Percentiles rank a stretch among this genome's conserved stretches.
These are phyloP conservation scores for Phyllosticta citrichinensis DNA, from an alignment of 2,329 filamentous ascomycete genomes.

Conservation along the genomic window DNA sequence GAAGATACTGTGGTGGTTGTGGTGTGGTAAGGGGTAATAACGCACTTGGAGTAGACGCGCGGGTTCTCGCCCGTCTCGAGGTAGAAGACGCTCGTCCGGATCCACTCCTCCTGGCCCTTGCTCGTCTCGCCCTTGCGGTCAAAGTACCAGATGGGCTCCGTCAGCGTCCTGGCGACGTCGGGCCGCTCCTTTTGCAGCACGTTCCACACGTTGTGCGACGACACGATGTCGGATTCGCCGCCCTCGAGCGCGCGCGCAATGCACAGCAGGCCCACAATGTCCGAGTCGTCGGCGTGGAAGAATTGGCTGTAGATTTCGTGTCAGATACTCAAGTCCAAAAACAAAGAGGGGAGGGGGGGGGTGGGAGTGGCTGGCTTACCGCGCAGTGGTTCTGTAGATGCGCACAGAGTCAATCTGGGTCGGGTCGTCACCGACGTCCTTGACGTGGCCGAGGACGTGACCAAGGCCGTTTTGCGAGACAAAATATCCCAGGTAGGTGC, in stretches of 20 bases:
- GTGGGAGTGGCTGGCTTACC: conserved; percentile 25
- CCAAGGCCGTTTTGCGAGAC: conserved; percentile 77
- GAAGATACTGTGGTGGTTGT: no score
- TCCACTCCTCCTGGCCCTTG: conserved; percentile 63
- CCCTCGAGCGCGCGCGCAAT: conserved; percentile 68
- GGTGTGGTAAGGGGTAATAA: not conserved
- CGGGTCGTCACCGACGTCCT: conserved; percentile 75
- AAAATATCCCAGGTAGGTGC: conserved; percentile 79
- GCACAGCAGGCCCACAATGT: conserved; percentile 76
- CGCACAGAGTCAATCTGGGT: conserved; percentile 76
- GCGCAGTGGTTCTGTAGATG: conserved; percentile 80
- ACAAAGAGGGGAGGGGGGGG: not conserved
- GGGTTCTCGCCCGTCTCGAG: conserved; percentile 51
- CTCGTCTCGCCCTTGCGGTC: conserved; percentile 81
- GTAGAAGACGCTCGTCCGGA: conserved; percentile 63
- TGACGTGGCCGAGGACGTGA: conserved; percentile 81
- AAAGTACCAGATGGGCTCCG: conserved; percentile 79
- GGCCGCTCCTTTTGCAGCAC: conserved; percentile 63
- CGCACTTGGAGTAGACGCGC: conserved; percentile 62
- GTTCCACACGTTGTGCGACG: conserved; percentile 74
- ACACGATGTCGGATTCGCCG: conserved; percentile 74
- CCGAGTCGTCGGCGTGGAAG: conserved; percentile 76
- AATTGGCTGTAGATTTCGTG: conserved; percentile 47
- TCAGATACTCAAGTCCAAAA: no score
- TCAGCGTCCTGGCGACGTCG: conserved; percentile 66